A percentile compares a stretch with the other conserved stretches of the same genome.
These are phyloP conservation scores for Cymbopogon flexuosus DNA, from an alignment of 202 grass and related monocot species.

Conservation along the genomic window DNA sequence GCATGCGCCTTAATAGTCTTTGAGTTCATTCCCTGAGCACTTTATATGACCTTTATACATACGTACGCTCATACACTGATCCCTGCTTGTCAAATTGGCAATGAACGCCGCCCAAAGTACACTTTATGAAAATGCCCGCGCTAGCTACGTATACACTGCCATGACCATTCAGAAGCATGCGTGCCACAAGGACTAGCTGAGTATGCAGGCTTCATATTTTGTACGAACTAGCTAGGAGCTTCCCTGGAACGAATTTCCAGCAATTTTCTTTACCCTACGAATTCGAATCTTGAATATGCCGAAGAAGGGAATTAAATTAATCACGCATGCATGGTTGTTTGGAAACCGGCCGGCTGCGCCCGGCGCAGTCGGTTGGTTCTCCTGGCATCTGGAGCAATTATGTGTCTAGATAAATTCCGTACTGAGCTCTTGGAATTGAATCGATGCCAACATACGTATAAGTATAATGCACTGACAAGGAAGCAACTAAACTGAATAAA, in stretches of 20 bases:
- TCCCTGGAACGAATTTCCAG: neutral
- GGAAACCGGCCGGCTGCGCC: neutral
- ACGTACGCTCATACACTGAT: neutral
- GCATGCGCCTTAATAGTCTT: too few relatives aligned
- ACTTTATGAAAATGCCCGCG: neutral
- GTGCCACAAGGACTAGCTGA: neutral
- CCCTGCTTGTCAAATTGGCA: neutral
- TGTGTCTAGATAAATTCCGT: neutral
- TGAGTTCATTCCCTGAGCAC: too few relatives aligned
- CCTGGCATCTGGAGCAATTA: neutral
- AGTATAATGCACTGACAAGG: neutral
- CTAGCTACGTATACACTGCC: neutral
- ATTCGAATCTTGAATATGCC: neutral
- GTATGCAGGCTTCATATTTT: neutral
- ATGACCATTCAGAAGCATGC: neutral
- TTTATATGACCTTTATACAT: neutral
- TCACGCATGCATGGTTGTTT: neutral
- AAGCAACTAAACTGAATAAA: neutral
- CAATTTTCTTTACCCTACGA: neutral
- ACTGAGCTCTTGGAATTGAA: neutral
- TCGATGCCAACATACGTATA: neutral
- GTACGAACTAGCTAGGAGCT: neutral
- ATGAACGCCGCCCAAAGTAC: neutral
- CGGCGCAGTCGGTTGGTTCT: neutral
- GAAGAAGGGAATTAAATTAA: neutral